phyloP scores from a whole-genome alignment of 441 rosid genomes.

The Pelargonium citronellum region DNA sequence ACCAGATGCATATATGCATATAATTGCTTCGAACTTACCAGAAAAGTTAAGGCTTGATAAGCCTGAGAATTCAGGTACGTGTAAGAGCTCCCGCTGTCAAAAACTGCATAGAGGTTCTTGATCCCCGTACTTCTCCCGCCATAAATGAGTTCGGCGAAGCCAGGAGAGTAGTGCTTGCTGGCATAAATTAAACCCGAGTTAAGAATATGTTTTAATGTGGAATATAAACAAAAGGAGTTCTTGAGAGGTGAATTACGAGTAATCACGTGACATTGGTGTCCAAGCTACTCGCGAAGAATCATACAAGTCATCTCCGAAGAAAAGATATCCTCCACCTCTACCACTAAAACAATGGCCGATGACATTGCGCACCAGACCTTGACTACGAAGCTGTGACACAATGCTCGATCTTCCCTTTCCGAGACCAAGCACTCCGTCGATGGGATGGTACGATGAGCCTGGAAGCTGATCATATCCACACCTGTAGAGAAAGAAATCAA shows the following conservation, averaged over 20 bases:
- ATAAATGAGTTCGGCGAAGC: conserved; percentile 50
- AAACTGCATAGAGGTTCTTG: conserved; percentile 36
- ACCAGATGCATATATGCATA: background rate
- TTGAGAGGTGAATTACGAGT: conserved; percentile 37
- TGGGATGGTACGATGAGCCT: conserved; percentile 54
- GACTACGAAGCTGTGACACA: conserved; percentile 64
- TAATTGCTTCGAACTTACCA: conserved; percentile 34
- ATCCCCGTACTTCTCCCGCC: conserved; percentile 51
- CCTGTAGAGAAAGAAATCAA: conserved; percentile 31
- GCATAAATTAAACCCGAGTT: conserved; percentile 7
- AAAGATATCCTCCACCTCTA: conserved; percentile 77
- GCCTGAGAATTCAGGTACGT: conserved; percentile 57
- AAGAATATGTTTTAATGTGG: background rate
- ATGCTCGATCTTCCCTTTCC: conserved; percentile 79
- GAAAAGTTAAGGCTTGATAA: conserved; percentile 39
- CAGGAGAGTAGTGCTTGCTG: conserved; percentile 73
- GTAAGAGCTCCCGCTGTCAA: conserved; percentile 84
- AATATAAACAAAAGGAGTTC: conserved; percentile 1
- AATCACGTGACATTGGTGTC: conserved; percentile 61
- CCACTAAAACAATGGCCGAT: conserved; percentile 85
- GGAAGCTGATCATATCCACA: conserved; percentile 85
- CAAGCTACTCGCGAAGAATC: conserved; percentile 59
- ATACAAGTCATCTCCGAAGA: conserved; percentile 75
- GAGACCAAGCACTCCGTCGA: conserved; percentile 93
- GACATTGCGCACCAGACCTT: conserved; percentile 59